phyloP scores from a whole-genome alignment of 1,284 basidiomycete genomes.

The Erythrobasidium hasegawianum region DNA sequence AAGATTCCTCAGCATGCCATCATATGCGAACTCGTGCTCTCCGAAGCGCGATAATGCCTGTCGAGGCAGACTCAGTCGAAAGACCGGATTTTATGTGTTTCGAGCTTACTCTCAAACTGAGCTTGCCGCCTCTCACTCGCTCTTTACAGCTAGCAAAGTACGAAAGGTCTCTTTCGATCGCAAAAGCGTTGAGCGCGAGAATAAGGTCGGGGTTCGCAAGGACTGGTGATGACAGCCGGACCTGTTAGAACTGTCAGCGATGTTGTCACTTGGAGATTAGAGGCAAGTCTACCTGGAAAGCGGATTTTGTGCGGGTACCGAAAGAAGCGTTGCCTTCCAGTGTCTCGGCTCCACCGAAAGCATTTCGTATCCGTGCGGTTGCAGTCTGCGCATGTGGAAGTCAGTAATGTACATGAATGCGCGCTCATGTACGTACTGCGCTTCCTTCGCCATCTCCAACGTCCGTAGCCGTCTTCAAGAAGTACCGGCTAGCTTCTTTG shows the following conservation, averaged over 20 bases:
- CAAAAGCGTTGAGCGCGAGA: slow-evolving; percentile 62
- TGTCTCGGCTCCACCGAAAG: slow-evolving; percentile 86
- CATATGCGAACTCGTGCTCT: slow-evolving; percentile 73
- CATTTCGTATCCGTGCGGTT: slow-evolving; percentile 75
- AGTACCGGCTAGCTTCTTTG: slow-evolving; percentile 72
- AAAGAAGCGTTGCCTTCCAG: slow-evolving; percentile 77
- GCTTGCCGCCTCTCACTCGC: slow-evolving; percentile 62
- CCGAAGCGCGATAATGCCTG: slow-evolving; percentile 54
- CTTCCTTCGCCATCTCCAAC: slow-evolving; percentile 90
- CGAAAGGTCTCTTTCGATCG: slow-evolving; percentile 65
- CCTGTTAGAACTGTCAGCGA: slow-evolving; percentile 19
- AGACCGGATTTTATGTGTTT: neutral
- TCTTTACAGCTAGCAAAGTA: slow-evolving; percentile 67
- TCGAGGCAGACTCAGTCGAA: neutral
- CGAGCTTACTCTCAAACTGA: slow-evolving; percentile 59
- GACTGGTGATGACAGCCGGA: slow-evolving; percentile 45
- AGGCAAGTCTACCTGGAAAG: slow-evolving; percentile 65
- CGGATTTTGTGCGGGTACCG: slow-evolving; percentile 81
- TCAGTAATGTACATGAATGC: neutral
- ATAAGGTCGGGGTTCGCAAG: slow-evolving; percentile 57
- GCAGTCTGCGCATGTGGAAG: slow-evolving; percentile 55
- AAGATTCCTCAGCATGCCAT: slow-evolving; percentile 71
- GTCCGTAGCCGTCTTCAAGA: slow-evolving; percentile 82
- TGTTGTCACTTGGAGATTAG: neutral
- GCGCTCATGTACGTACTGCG: slow-evolving; percentile 59